Base-by-base conservation (phyloP, 1,284 basidiomycete species). In the Caloboletus firmus region DNA sequence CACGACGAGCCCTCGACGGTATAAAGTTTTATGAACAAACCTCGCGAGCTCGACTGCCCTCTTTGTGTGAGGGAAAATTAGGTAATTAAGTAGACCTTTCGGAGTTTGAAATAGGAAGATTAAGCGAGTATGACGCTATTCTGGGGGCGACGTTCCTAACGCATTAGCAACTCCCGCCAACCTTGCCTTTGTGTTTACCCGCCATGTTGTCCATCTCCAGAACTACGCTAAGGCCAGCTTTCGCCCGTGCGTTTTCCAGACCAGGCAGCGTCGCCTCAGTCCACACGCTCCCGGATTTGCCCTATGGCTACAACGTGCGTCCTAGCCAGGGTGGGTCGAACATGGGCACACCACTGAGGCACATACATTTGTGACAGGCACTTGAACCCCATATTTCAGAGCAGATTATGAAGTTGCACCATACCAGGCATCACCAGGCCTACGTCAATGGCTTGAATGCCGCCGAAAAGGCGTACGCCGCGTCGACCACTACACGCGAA, bases 401-500 rank as follows among this genome's bases (percentile, higher is more conserved):
- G 63, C 84, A 93, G 73, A 95, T 94, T 65, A 95, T 95, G 93
- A 86, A 81, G 56, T 81, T 98, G 58, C 96, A 99, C 75, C 95
- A 99, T 79, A 84, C 85, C 64, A 96, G 95, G 80, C 96, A 99
- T 72, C 96, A 98, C 74, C 91, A 93, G 74, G 83, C 89, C 22
- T 97, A 96, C 72, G 93, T 97, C 57, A 93, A 87, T 65, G 91
- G 91, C 9, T 79, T 96, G 59, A 96, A 97, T 73, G 84, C 93
- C 24, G 93, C 95, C 36, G 95, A 98, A 74, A 87, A 92, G 69
- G 78, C 87, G 26, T 93, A 93, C 68, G 78, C 80, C 44, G 85
- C 85, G 65, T 72, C 87, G 6, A 67, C 75, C 45, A 81, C 82
- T 34, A 84, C 89, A 62, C 89, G 87, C 73, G 88, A 91, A 71